Evolutionary conservation across 805 yeast genomes (phyloP).

Genomic region (Saccharomycopsis javanensis): DNA sequence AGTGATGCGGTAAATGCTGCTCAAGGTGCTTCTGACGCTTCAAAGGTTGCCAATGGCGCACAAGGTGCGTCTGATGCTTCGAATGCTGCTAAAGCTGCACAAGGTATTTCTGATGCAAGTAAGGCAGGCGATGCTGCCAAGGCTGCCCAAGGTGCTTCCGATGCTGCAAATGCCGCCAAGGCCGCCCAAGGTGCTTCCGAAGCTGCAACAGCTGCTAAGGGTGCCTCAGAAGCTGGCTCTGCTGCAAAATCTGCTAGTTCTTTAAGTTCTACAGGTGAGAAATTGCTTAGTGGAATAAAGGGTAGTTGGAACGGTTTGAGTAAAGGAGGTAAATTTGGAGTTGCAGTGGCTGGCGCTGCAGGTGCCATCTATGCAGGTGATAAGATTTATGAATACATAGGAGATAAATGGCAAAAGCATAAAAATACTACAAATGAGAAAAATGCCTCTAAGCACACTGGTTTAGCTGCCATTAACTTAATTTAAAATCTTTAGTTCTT

Average conservation of each 20-base stretch:
- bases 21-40: not conserved
- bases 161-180: not conserved
- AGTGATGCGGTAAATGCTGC: not conserved
- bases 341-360: slow-evolving; percentile 8
- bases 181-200: not conserved
- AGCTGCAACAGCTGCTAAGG: not conserved
- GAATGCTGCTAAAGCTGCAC: not conserved
- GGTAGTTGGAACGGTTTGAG: slow-evolving; percentile 2
- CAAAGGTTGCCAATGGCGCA: not conserved
- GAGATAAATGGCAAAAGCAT: not conserved
- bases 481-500: not conserved
- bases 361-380: slow-evolving; percentile 4
- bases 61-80: not conserved
- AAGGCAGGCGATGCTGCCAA: not conserved
- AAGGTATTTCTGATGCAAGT: not conserved
- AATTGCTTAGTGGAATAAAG: not conserved
- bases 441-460: not conserved
- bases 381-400: not conserved
- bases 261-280: not conserved
- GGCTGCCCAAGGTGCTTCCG: not conserved
- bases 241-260: not conserved
- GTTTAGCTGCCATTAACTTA: not conserved
- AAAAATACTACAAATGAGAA: not conserved
- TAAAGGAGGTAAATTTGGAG: slow-evolving; percentile 8
- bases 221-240: not conserved